Evolutionary conservation across 805 yeast species (phyloP).

Genomic region (Starmerella bombi): DNA sequence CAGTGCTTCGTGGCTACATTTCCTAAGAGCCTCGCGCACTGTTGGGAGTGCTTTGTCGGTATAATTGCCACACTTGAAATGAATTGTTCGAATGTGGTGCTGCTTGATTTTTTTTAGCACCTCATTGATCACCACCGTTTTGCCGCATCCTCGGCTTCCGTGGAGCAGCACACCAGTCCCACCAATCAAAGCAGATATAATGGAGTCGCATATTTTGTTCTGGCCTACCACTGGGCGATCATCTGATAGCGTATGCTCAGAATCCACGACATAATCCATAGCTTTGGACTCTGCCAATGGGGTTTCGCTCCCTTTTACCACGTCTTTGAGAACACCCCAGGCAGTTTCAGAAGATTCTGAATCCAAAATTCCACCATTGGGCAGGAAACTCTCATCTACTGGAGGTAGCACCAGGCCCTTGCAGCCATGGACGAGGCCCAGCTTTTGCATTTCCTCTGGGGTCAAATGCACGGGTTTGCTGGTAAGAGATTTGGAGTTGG

Average conservation of each 20-base stretch:
- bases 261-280: conserved; percentile 1
- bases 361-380: conserved; percentile 16
- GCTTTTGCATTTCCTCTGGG: background rate
- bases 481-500: background rate
- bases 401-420: conserved; percentile 20
- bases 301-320: conserved; percentile 14
- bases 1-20: conserved; percentile 39
- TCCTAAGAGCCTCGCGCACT: conserved; percentile 34
- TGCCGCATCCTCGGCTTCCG: conserved; percentile 78
- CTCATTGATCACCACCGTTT: conserved; percentile 41
- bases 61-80: conserved; percentile 41
- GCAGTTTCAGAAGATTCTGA: conserved; percentile 5
- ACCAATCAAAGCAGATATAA: conserved; percentile 32
- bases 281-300: conserved; percentile 17
- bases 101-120: conserved; percentile 30
- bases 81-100: conserved; percentile 35
- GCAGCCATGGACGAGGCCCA: conserved; percentile 10
- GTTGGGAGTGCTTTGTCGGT: conserved; percentile 42
- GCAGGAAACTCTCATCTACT: conserved; percentile 1
- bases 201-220: conserved; percentile 32
- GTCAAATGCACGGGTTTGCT: conserved; percentile 1
- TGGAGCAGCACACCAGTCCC: conserved; percentile 48
- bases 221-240: conserved; percentile 41
- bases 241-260: background rate
- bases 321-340: conserved; percentile 6